Conservation (phyloP, 345 rosid genomes). For the Gossypium turneri region DNA sequence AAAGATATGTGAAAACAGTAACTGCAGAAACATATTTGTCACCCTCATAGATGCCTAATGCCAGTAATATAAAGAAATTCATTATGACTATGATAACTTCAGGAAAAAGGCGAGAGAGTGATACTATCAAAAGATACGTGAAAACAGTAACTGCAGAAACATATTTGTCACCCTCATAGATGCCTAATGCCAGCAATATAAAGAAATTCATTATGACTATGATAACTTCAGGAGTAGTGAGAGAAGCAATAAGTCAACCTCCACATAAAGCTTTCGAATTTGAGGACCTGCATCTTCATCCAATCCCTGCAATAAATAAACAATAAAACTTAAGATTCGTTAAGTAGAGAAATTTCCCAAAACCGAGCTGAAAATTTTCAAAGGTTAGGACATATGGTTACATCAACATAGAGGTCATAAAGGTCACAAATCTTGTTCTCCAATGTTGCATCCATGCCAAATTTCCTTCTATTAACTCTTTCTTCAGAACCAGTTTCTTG, state of each 20-base stretch:
- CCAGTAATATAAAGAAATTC: background rate
- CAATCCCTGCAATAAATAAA: conserved; percentile 55
- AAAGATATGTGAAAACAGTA: background rate
- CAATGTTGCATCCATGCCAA: conserved; percentile 57
- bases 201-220: background rate
- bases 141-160: background rate
- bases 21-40: background rate
- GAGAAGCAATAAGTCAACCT: conserved; percentile 37
- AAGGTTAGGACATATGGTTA: conserved; percentile 28
- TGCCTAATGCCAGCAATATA: background rate
- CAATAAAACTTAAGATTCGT: conserved; percentile 13
- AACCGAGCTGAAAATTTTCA: background rate
- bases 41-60: background rate
- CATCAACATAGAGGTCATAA: conserved; percentile 89
- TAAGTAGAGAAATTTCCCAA: conserved; percentile 5
- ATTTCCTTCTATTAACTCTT: conserved; percentile 48
- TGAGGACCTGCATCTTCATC: conserved; percentile 85
- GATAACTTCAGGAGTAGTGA: background rate
- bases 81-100: background rate
- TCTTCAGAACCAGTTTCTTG: conserved; percentile 49
- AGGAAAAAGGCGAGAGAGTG: background rate
- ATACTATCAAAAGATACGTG: background rate
- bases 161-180: background rate
- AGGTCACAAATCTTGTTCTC: conserved; percentile 94
- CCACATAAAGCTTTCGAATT: conserved; percentile 75